A percentile compares a stretch with the other conserved stretches of the same genome.
These are phyloP conservation scores for Alectoria sarmentosa DNA, from an alignment of 495 filamentous ascomycete genomes.

Conservation along the genomic window DNA sequence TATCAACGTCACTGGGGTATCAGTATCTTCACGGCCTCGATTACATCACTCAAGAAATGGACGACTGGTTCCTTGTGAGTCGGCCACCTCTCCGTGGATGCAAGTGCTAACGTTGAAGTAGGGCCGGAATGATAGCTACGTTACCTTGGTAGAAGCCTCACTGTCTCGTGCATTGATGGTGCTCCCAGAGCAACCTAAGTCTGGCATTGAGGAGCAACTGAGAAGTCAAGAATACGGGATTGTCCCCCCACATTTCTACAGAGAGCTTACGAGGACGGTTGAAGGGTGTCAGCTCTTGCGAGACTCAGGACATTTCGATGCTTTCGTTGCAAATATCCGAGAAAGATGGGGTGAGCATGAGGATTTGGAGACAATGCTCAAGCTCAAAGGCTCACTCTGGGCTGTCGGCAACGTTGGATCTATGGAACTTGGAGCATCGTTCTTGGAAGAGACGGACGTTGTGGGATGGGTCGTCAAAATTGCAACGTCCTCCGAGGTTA, in stretches of 20 bases:
- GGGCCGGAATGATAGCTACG: constrained; percentile 91
- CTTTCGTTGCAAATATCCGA: constrained; percentile 81
- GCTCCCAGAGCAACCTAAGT: constrained; percentile 31
- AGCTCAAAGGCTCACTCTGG: constrained; percentile 96
- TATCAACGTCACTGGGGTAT: constrained; percentile 93
- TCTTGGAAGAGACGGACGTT: constrained; percentile 80
- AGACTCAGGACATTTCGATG: constrained; percentile 91
- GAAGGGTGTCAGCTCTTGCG: constrained; percentile 86
- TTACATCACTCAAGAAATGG: constrained; percentile 98
- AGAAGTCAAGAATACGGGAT: constrained; percentile 54
- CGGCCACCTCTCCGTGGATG: not conserved
- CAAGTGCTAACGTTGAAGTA: not conserved
- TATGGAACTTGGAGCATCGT: constrained; percentile 94
- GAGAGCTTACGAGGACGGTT: constrained; percentile 83
- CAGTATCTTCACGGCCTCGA: constrained; percentile 95
- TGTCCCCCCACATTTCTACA: constrained; percentile 94
- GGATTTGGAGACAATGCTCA: constrained; percentile 80
- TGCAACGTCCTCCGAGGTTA: constrained; percentile 75
- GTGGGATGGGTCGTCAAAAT: constrained; percentile 79
- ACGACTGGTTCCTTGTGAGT: constrained; percentile 79
- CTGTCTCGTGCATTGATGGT: constrained; percentile 82
- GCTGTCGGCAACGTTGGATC: constrained; percentile 96
- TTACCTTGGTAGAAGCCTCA: constrained; percentile 89
- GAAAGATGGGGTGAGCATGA: constrained; percentile 76
- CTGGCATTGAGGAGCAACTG: constrained; percentile 45